Percentiles rank a stretch among this genome's conserved stretches.
Conservation (phyloP, 225 moss, liverwort and hornwort species). For the Sphagnum contortum region DNA sequence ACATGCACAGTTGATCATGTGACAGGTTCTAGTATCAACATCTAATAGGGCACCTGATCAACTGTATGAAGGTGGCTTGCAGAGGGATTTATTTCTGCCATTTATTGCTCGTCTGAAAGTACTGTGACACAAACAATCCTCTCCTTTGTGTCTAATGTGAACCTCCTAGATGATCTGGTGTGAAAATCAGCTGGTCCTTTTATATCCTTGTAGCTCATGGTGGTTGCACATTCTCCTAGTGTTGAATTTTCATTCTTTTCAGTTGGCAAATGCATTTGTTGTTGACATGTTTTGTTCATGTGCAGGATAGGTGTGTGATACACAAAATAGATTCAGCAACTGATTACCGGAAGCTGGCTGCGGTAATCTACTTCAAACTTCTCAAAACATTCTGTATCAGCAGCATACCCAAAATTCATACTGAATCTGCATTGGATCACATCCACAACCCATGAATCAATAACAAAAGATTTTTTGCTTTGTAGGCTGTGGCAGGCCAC, state of each 20-base stretch:
- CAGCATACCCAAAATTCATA: not conserved
- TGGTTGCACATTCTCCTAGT: no score
- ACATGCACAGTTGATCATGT: not conserved
- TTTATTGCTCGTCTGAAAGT: slow-evolving; percentile 77
- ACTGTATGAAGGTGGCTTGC: slow-evolving; percentile 86
- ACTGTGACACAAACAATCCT: not conserved
- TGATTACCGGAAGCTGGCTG: slow-evolving; percentile 74
- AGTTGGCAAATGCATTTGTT: no score
- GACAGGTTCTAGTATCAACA: slow-evolving; percentile 77
- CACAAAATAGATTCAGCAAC: slow-evolving; percentile 73
- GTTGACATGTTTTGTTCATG: slow-evolving; percentile 1
- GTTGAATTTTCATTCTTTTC: no score
- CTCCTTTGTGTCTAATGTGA: not conserved
- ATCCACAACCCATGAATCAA: no score
- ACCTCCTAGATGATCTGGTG: not conserved
- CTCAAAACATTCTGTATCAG: not conserved
- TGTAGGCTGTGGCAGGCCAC: not conserved
- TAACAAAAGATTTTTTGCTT: not conserved
- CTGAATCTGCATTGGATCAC: not conserved
- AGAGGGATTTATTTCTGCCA: slow-evolving; percentile 75
- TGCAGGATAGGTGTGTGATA: slow-evolving; percentile 60
- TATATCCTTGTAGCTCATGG: no score
- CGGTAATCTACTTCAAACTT: slow-evolving; percentile 25
- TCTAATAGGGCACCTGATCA: slow-evolving; percentile 84
- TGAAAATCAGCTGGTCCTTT: not conserved